Conservation (phyloP, 148 eudicot genomes). For the Amaranthus cruentus region DNA sequence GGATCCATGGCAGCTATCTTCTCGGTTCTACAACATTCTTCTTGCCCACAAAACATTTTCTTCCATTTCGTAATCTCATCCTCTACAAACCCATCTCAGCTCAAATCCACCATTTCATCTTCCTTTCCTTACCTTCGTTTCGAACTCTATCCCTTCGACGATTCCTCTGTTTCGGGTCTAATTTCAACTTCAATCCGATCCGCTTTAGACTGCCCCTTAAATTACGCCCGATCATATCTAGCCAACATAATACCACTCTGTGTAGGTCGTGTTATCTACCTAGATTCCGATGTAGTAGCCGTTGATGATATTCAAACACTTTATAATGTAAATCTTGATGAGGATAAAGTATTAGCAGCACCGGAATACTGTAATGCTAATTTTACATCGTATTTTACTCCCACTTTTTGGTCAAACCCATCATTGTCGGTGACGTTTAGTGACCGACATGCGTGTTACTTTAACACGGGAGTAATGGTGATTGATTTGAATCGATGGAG, state of each 20-base stretch:
- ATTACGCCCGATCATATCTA: slow-evolving; percentile 66
- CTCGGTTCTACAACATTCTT: slow-evolving; percentile 73
- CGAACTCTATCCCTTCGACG: slow-evolving; percentile 53
- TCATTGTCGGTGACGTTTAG: slow-evolving; percentile 52
- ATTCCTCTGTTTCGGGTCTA: slow-evolving; percentile 41
- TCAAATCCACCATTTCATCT: slow-evolving; percentile 42
- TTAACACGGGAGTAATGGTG: slow-evolving; percentile 81
- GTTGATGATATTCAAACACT: slow-evolving; percentile 57
- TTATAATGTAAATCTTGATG: slow-evolving; percentile 28
- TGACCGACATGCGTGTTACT: slow-evolving; percentile 57
- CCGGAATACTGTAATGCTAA: slow-evolving; percentile 82
- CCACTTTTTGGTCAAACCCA: slow-evolving; percentile 69
- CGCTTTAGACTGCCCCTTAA: slow-evolving; percentile 78
- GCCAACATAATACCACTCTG: slow-evolving; percentile 53
- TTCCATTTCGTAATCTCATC: slow-evolving; percentile 65
- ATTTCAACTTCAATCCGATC: slow-evolving; percentile 86
- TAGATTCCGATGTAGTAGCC: slow-evolving; percentile 65
- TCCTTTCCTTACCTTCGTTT: slow-evolving; percentile 64
- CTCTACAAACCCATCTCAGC: slow-evolving; percentile 32
- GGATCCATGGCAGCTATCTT: slow-evolving; percentile 84
- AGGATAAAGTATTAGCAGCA: slow-evolving; percentile 49
- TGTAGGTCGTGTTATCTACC: slow-evolving; percentile 53
- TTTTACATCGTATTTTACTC: slow-evolving; percentile 63
- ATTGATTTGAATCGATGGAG: slow-evolving; percentile 63
- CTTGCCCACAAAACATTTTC: slow-evolving; percentile 66